Evolutionary conservation across 768 basidiomycete genomes (phyloP).

Genomic region (Leccinellum albellum): DNA sequence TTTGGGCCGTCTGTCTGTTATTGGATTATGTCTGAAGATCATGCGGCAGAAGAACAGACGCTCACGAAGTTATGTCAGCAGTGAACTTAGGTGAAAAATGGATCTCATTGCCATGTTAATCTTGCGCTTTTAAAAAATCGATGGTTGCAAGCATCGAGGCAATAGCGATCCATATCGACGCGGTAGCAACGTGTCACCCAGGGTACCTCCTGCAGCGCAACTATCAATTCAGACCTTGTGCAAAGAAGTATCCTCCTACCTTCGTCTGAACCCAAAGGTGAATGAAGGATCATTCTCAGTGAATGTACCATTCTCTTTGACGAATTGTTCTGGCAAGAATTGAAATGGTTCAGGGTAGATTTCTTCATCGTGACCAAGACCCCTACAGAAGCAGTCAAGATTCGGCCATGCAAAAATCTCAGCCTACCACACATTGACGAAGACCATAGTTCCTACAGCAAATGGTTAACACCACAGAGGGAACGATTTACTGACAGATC

Average conservation of each 20-base stretch:
- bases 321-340: slow-evolving; percentile 41
- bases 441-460: slow-evolving; percentile 15
- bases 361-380: slow-evolving; percentile 35
- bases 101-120: slow-evolving; percentile 22
- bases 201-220: slow-evolving; percentile 20
- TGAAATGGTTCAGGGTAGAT: slow-evolving; percentile 37
- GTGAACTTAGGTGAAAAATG: slow-evolving; percentile 23
- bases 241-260: slow-evolving; percentile 7
- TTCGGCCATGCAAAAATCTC: neutral
- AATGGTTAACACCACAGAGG: neutral
- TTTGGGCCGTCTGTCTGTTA: slow-evolving; percentile 16
- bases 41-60: neutral
- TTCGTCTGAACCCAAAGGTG: slow-evolving; percentile 27
- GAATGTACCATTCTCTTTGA: slow-evolving; percentile 17
- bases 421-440: slow-evolving; percentile 24
- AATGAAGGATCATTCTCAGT: slow-evolving; percentile 2
- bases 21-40: neutral
- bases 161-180: slow-evolving; percentile 26
- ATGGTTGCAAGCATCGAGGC: slow-evolving; percentile 22
- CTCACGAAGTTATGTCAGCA: slow-evolving; percentile 18
- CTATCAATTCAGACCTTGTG: neutral
- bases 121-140: slow-evolving; percentile 20
- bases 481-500: slow-evolving; percentile 8
- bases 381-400: slow-evolving; percentile 26
- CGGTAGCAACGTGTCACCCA: slow-evolving; percentile 20